These are phyloP conservation scores for Kickxella alabastrina DNA, from an alignment of 192 early-diverging fungal genomes.

Conservation along the genomic window DNA sequence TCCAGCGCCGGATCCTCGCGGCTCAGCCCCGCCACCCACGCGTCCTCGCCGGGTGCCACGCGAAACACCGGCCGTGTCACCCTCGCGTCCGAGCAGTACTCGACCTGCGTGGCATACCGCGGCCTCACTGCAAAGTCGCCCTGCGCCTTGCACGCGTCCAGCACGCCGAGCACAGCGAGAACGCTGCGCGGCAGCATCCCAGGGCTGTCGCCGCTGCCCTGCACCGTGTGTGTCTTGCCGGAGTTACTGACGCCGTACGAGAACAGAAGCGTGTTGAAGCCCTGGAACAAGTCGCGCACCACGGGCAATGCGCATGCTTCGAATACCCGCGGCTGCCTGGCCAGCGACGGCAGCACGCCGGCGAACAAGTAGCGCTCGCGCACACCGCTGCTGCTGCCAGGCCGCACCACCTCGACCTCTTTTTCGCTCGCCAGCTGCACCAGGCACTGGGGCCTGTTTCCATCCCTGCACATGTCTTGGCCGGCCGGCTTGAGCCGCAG, in stretches of 20 bases:
- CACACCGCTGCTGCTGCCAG: constrained; percentile 2
- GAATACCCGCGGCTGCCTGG: constrained; percentile 56
- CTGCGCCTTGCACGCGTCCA: constrained; percentile 33
- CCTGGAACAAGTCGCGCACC: constrained; percentile 52
- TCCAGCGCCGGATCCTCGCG: background rate
- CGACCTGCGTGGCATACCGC: constrained; percentile 40
- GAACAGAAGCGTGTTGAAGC: constrained; percentile 64
- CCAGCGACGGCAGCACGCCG: constrained; percentile 52
- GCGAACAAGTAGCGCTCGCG: constrained; percentile 56
- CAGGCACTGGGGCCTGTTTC: constrained; percentile 10
- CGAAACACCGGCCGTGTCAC: constrained; percentile 23
- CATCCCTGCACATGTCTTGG: constrained; percentile 1
- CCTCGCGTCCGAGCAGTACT: constrained; percentile 43
- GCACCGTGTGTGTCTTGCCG: constrained; percentile 68
- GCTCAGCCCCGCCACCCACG: constrained; percentile 26
- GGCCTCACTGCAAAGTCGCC: constrained; percentile 38
- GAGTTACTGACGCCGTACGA: constrained; percentile 69
- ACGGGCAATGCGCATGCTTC: constrained; percentile 58
- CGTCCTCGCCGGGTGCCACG: constrained; percentile 41
- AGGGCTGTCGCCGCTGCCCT: constrained; percentile 47
- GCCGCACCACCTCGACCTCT: constrained; percentile 33
- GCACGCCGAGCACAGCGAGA: constrained; percentile 56
- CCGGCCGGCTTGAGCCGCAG: constrained; percentile 39
- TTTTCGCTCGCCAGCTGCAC: constrained; percentile 49
- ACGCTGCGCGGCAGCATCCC: constrained; percentile 61